Base-by-base conservation (phyloP, 2,329 filamentous ascomycete species). In the Aspergillus terreus region DNA sequence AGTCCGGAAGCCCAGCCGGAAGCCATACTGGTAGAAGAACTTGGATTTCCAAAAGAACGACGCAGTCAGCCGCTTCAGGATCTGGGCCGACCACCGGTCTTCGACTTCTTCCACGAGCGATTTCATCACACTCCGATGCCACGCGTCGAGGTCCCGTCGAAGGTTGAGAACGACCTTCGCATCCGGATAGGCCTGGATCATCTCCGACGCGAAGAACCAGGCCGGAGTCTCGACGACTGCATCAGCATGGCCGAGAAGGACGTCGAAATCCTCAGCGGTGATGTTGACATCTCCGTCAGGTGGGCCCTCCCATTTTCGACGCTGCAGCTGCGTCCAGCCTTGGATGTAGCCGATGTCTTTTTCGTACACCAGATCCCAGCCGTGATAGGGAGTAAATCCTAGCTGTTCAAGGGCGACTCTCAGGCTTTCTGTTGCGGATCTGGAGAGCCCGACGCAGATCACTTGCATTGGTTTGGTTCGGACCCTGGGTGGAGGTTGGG, bases 181-280 rank as follows among this genome's bases (percentile, higher is more conserved):
- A 6, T 65, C 58, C 0, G 71, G 71, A 46, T 72, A 73, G 2
- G 63, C 60, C 6, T 52, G 49, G 15, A 69, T 49, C 3, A 74
- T 51, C 45, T 74, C 68, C 12, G 59, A 54, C 1, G 59, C 58
- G 52, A 74, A 73, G 14, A 60, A 52, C 7, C 48, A 52, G 11
- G 58, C 58, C 0, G 69, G 66, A 6, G 60, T 51, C 42, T 74
- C 71, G 4, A 65, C 62, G 4, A 68, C 53, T 2, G 63, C 68
- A 7, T 58, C 56, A 48, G 52, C 60, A 45, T 65, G 51, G 17
- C 65, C 65, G 1, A 71, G 54, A 14, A 70, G 44, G 14, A 55
- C 53, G 41, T 71, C 67, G 51, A 64, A 69, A 23, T 68, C 56
- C 0, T 23, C 50, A 3, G 15, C 15, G 4, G 44, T 46, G 30